phyloP scores from a whole-genome alignment of 169 alveolate species.

The Amoebophrya sp. region DNA sequence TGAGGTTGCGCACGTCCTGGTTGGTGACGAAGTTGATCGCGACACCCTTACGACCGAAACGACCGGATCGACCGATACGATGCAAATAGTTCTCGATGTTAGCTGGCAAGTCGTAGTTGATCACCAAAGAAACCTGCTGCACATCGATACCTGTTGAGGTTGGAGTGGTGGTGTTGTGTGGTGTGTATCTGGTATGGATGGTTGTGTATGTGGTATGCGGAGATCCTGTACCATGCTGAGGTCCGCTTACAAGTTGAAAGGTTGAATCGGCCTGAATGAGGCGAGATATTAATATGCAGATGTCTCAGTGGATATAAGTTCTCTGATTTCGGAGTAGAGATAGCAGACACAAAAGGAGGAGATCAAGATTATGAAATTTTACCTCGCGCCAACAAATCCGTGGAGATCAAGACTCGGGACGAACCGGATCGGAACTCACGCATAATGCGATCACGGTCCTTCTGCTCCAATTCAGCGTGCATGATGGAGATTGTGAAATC shows the following conservation, averaged over 20 bases:
- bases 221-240: no score
- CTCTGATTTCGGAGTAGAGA: no score
- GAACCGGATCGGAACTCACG: constrained; percentile 95
- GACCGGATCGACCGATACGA: constrained; percentile 99
- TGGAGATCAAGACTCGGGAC: constrained; percentile 95
- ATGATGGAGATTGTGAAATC: constrained; percentile 93
- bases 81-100: constrained; percentile 94
- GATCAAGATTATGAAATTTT: background rate
- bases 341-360: background rate
- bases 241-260: no score
- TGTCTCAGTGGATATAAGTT: no score
- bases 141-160: constrained; percentile 82
- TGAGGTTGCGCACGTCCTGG: constrained; percentile 81
- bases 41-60: constrained; percentile 99
- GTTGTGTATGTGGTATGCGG: no score
- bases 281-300: no score
- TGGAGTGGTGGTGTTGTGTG: background rate
- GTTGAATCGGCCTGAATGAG: no score
- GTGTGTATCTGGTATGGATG: no score
- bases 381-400: constrained; percentile 96
- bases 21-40: constrained; percentile 96
- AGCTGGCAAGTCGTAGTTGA: constrained; percentile 96
- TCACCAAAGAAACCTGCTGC: constrained; percentile 93
- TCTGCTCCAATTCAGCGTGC: constrained; percentile 97
- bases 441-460: constrained; percentile 94